Conservation (phyloP, 225 moss, liverwort and hornwort genomes). For the Pseudisothecium myosuroides region DNA sequence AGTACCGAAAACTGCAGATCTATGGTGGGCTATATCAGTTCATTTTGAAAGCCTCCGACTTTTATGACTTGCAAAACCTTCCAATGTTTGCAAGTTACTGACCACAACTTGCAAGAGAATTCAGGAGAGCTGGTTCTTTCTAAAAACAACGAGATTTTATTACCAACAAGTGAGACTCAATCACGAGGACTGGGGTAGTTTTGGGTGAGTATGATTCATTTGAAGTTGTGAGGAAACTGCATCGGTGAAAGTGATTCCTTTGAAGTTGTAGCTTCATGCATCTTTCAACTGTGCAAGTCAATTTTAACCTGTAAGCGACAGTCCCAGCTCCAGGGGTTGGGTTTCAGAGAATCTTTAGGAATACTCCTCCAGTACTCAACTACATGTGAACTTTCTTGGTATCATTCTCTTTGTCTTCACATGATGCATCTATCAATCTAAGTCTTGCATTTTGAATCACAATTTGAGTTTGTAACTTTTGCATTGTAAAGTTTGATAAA, state of each 20-base stretch:
- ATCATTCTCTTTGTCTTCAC: not conserved
- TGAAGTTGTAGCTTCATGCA: not conserved
- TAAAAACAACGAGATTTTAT: not conserved
- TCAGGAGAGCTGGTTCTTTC: not conserved
- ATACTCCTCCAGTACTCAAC: too few species aligned
- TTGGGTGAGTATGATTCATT: not conserved
- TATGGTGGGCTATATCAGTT: not conserved
- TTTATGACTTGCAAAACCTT: not conserved
- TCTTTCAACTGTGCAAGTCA: not conserved
- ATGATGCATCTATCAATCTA: not conserved
- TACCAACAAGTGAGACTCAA: not conserved
- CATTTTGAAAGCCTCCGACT: not conserved
- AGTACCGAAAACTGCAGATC: too few species aligned
- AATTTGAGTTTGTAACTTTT: not conserved
- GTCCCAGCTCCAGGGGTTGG: too few species aligned
- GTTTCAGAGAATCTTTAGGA: not conserved
- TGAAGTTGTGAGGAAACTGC: not conserved
- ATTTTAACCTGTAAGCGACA: not conserved
- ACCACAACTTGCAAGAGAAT: not conserved
- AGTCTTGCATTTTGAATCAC: not conserved
- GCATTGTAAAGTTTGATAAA: not conserved
- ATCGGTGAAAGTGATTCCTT: not conserved
- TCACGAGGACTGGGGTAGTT: not conserved
- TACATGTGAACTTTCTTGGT: not conserved
- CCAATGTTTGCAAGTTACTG: not conserved